These are phyloP conservation scores for Umbilicus rupestris DNA, from an alignment of 164 flowering plant genomes.

Conservation along the genomic window DNA sequence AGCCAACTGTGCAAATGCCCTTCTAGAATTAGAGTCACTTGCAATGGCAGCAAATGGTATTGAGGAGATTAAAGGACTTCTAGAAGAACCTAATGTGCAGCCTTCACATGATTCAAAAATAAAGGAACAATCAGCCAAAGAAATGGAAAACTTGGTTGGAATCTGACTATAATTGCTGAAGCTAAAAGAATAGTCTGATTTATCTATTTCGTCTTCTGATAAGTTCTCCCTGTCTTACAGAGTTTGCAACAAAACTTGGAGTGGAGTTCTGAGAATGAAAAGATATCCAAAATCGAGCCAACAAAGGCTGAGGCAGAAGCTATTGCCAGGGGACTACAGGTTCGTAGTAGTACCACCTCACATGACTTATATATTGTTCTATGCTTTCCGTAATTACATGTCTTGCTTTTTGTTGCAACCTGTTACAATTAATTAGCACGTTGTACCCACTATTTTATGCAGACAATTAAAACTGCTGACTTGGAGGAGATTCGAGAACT, in stretches of 20 bases:
- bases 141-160: conserved; percentile 45
- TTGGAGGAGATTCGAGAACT: conserved; percentile 88
- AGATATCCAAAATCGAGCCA: conserved; percentile 64
- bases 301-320: conserved; percentile 98
- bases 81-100: conserved; percentile 21
- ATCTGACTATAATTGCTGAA: background rate
- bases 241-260: conserved; percentile 28
- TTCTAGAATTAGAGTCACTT: conserved; percentile 64
- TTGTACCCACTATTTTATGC: conserved; percentile 5
- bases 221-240: conserved; percentile 22
- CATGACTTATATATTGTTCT: background rate
- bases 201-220: background rate
- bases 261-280: conserved; percentile 51
- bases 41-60: conserved; percentile 47
- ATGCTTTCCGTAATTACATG: background rate
- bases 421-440: background rate
- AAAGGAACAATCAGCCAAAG: conserved; percentile 27
- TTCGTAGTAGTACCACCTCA: conserved; percentile 10
- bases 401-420: background rate
- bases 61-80: conserved; percentile 43
- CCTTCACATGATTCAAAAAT: conserved; percentile 9
- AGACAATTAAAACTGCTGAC: conserved; percentile 93
- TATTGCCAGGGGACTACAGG: conserved; percentile 85
- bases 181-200: background rate
- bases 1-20: conserved; percentile 30